These are phyloP conservation scores for Erodium maritimum DNA, from an alignment of 345 rosid species.

Conservation along the genomic window DNA sequence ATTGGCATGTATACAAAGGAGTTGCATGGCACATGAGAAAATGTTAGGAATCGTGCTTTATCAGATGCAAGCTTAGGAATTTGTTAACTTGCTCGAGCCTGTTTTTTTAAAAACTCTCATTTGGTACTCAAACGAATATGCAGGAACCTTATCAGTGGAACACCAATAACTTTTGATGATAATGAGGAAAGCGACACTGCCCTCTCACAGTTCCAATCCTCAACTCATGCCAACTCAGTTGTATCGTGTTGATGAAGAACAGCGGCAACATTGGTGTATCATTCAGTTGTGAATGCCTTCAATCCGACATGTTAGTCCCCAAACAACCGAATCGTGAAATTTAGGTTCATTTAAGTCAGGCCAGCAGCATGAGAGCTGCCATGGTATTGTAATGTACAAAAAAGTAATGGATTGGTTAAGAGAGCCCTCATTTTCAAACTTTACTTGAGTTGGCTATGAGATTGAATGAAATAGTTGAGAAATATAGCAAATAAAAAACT, in stretches of 20 bases:
- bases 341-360: too few relatives aligned
- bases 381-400: not conserved
- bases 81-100: not conserved
- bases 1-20: too few relatives aligned
- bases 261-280: too few relatives aligned
- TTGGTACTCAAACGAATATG: slow-evolving; percentile 1
- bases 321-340: not conserved
- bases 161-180: slow-evolving; percentile 32
- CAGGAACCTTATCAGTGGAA: slow-evolving; percentile 35
- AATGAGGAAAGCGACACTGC: slow-evolving; percentile 52
- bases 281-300: not conserved
- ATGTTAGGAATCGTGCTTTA: not conserved
- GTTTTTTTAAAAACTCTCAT: not conserved
- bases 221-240: slow-evolving; percentile 44
- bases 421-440: too few relatives aligned
- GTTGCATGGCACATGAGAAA: too few relatives aligned
- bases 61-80: not conserved
- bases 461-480: too few relatives aligned
- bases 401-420: not conserved
- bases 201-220: slow-evolving; percentile 31
- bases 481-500: too few relatives aligned
- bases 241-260: slow-evolving; percentile 29
- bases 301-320: not conserved
- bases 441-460: too few relatives aligned
- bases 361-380: slow-evolving; percentile 1